phyloP scores from a whole-genome alignment of 1,139 yeast genomes.

The Kodamaea sp. region DNA sequence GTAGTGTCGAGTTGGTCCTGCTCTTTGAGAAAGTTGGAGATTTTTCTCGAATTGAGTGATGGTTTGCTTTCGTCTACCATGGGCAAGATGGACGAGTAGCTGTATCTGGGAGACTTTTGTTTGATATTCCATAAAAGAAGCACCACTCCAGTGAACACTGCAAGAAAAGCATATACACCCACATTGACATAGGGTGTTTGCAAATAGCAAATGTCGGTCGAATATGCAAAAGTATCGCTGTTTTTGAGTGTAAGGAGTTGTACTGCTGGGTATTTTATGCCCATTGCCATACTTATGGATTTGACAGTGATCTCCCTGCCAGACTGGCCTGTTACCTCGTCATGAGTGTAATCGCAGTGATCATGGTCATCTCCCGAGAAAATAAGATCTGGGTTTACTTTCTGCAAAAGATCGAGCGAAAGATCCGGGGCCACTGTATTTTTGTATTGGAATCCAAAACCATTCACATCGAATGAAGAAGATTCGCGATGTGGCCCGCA shows the following conservation, averaged over 20 bases:
- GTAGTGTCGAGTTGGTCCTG: conserved; percentile 15
- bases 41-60: conserved; percentile 15
- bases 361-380: conserved; percentile 59
- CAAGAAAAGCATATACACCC: conserved; percentile 36
- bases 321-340: conserved; percentile 14
- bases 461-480: conserved; percentile 20
- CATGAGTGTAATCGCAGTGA: conserved; percentile 51
- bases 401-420: conserved; percentile 29
- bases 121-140: conserved; percentile 34
- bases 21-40: conserved; percentile 18
- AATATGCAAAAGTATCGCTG: conserved; percentile 27
- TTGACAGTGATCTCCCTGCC: conserved; percentile 52
- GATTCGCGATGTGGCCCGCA: conserved; percentile 53
- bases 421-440: conserved; percentile 40
- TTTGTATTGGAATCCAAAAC: conserved; percentile 54
- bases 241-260: conserved; percentile 43
- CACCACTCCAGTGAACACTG: conserved; percentile 33
- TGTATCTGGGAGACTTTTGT: conserved; percentile 23
- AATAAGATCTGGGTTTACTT: conserved; percentile 41
- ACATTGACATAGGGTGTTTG: conserved; percentile 52
- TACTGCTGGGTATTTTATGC: conserved; percentile 54
- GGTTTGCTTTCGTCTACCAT: conserved; percentile 10
- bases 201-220: conserved; percentile 48
- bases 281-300: conserved; percentile 64
- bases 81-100: conserved; percentile 19